Evolutionary conservation across 2,329 filamentous ascomycete species (phyloP).

Genomic region (Hypoxylon sp.): DNA sequence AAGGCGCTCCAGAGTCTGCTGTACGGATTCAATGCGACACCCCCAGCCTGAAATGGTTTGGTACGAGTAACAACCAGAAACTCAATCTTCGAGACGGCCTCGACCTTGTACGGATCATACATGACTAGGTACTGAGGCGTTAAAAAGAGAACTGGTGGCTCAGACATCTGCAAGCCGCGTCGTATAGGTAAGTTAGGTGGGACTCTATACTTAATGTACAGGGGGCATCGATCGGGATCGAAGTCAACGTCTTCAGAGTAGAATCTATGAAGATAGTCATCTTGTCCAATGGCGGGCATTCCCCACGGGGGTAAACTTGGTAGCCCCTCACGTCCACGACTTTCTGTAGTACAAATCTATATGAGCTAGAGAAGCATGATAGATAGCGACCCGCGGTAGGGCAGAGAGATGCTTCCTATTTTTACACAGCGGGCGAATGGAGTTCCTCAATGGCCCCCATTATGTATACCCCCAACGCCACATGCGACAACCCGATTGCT

Average conservation of each 20-base stretch:
- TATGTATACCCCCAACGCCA: slow-evolving; percentile 26
- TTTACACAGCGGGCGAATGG: not conserved
- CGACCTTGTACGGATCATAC: slow-evolving; percentile 55
- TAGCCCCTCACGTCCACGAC: slow-evolving; percentile 10
- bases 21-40: slow-evolving; percentile 56
- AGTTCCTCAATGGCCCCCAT: slow-evolving; percentile 6
- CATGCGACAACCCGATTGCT: slow-evolving; percentile 11
- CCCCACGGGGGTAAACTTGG: slow-evolving; percentile 8
- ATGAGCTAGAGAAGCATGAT: slow-evolving; percentile 34
- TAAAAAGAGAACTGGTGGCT: slow-evolving; percentile 52
- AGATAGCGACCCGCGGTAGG: slow-evolving; percentile 6
- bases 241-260: slow-evolving; percentile 58
- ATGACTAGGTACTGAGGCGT: slow-evolving; percentile 55
- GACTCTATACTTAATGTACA: slow-evolving; percentile 53
- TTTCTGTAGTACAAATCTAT: slow-evolving; percentile 27
- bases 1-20: slow-evolving; percentile 56
- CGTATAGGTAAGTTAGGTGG: not conserved
- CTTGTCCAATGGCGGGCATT: slow-evolving; percentile 43
- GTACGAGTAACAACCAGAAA: slow-evolving; percentile 54
- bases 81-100: slow-evolving; percentile 49
- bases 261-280: slow-evolving; percentile 43
- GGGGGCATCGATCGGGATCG: slow-evolving; percentile 53
- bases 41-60: slow-evolving; percentile 54
- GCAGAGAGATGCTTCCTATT: not conserved
- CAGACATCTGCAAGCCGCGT: slow-evolving; percentile 16